Conservation (phyloP, 2,329 filamentous ascomycete species). For the Thermoascus crustaceus region DNA sequence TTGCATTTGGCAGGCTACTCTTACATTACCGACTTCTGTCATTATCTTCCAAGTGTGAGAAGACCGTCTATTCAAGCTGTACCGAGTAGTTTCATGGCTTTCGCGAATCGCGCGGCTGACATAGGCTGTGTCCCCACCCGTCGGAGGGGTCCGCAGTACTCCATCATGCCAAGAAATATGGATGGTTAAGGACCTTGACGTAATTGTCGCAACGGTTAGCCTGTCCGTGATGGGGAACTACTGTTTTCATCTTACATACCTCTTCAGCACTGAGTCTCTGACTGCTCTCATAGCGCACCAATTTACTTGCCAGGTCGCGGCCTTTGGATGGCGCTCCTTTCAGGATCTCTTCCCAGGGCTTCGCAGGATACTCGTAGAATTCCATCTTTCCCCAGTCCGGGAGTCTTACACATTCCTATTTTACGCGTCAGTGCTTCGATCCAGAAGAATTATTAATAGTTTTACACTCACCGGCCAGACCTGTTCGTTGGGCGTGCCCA, state of each 20-base stretch:
- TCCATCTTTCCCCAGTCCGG: conserved; percentile 82
- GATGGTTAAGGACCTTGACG: conserved; percentile 34
- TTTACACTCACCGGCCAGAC: conserved; percentile 68
- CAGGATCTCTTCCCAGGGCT: conserved; percentile 63
- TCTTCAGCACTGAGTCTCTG: conserved; percentile 58
- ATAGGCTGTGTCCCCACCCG: too few relatives aligned
- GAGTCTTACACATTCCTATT: conserved; percentile 42
- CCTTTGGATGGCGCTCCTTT: conserved; percentile 51
- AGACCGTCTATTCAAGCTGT: too few relatives aligned
- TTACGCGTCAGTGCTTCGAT: conserved; percentile 2
- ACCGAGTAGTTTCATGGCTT: too few relatives aligned
- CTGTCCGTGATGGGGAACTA: too few relatives aligned
- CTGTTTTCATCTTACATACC: conserved; percentile 33
- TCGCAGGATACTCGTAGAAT: conserved; percentile 65
- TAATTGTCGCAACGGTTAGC: too few relatives aligned
- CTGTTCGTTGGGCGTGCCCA: conserved; percentile 75
- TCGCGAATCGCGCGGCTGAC: too few relatives aligned
- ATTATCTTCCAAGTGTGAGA: too few relatives aligned
- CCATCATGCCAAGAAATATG: conserved; percentile 23
- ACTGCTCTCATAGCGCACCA: conserved; percentile 67
- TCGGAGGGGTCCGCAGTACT: too few relatives aligned
- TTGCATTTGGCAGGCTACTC: too few relatives aligned
- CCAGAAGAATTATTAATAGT: not conserved
- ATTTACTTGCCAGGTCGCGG: conserved; percentile 55
- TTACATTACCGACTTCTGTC: too few relatives aligned